Conservation (phyloP, 2,329 filamentous ascomycete genomes). For the Penicillium thymicola region DNA sequence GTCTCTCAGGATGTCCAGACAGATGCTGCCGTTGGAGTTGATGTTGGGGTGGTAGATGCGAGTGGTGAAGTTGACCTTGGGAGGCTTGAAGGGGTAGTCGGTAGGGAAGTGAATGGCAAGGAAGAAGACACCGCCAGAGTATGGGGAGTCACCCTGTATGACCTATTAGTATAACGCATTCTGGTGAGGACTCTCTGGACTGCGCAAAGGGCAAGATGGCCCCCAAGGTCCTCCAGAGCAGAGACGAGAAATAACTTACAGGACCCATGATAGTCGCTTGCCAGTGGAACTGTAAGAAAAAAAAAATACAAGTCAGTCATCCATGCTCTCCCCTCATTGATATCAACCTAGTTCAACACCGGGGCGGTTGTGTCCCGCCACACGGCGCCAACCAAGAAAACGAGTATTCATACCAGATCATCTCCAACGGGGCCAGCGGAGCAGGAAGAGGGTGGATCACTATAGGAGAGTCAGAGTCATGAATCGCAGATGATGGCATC, state of each 20-base stretch:
- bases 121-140: conserved; percentile 98
- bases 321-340: conserved; percentile 5
- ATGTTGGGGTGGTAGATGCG: conserved; percentile 99
- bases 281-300: conserved; percentile 82
- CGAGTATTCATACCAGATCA: conserved; percentile 73
- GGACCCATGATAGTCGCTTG: conserved; percentile 99
- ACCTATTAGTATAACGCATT: conserved; percentile 34
- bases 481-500: conserved; percentile 16
- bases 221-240: neutral
- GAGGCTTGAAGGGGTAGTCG: conserved; percentile 99
- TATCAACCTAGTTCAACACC: conserved; percentile 4
- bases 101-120: conserved; percentile 98
- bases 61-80: conserved; percentile 99
- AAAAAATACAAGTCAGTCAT: conserved; percentile 30
- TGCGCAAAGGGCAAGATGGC: neutral
- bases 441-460: conserved; percentile 97
- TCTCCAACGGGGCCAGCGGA: conserved; percentile 95
- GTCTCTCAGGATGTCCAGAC: conserved; percentile 95
- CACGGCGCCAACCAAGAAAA: conserved; percentile 11
- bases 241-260: conserved; percentile 58
- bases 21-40: conserved; percentile 99
- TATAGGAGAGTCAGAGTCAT: conserved; percentile 41
- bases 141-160: conserved; percentile 82
- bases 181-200: neutral
- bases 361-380: conserved; percentile 22